Base-by-base conservation (phyloP, 805 yeast species). In the Candida xiaguanensis region DNA sequence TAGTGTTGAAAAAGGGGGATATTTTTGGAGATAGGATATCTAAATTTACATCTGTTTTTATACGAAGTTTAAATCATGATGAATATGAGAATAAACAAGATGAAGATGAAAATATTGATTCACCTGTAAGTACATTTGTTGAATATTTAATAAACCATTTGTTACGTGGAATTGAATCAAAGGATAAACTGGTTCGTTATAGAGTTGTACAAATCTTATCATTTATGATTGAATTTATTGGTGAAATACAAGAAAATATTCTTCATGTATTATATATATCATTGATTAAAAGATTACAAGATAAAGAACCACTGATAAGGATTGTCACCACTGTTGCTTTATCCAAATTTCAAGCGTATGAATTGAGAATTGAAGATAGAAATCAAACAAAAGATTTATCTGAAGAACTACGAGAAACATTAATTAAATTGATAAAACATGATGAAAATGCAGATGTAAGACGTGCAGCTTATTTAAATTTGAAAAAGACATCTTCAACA, bases 371-470 rank as follows among this genome's bases (percentile, higher is more conserved):
- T 22, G 58, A 68, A 20, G 51, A 51, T 17, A 78, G 79, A 5
- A 69, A 76, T 2, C 64, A 43, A 15, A 31, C 31, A 4, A 40
- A 36, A 15, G 44, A 45, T 25, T 25, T 40, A 11, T 33, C 38
- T 17, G 33, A 33, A 15, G 25, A 30, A 15, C 39, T 48, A 8
- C 36, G 37, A 8, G 41, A 49, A 23, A 37, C 30, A 38, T 29
- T 60, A 79, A 25, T 50, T 75, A 37, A 57, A n/a, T 71, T 81
- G 0, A 67, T 87, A 49, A 82, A 79, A 51, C 77, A 82, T 52
- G 99, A 91, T 60, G 75, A 86, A 2, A 82, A 83, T 50, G 80
- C 96, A 0, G 98, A 93, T 45, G 96, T 90, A 1, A 73, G 98
- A 48, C 72, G 95, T 43, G 89, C 95, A 0, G 91, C 91, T 0